A percentile compares a stretch with the other conserved stretches of the same genome.
These are phyloP conservation scores for Butyriboletus loyo DNA, from an alignment of 768 basidiomycete genomes.

Conservation along the genomic window DNA sequence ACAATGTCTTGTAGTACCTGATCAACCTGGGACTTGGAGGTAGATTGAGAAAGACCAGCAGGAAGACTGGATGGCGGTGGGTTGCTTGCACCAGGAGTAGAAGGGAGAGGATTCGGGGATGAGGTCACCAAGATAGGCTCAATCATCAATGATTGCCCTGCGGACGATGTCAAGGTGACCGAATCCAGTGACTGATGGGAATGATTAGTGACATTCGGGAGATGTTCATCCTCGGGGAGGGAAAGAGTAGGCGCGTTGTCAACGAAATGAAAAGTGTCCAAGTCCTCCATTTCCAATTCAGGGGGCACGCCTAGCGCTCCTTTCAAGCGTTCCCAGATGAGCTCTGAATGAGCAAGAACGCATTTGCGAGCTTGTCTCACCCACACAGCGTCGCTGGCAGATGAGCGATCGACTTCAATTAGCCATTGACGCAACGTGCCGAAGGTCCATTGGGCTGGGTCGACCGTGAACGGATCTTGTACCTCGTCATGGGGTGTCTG, in stretches of 20 bases:
- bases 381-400: conserved; percentile 71
- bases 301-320: conserved; percentile 84
- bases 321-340: conserved; percentile 91
- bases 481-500: conserved; percentile 25
- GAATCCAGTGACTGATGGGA: not conserved
- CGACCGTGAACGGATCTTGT: conserved; percentile 39
- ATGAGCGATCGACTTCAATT: conserved; percentile 56
- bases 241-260: not conserved
- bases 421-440: conserved; percentile 67
- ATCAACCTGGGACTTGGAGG: conserved; percentile 26
- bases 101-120: conserved; percentile 21
- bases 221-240: not conserved
- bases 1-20: conserved; percentile 54
- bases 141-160: conserved; percentile 34
- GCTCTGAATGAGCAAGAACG: conserved; percentile 72
- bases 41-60: conserved; percentile 30
- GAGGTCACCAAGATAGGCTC: conserved; percentile 49
- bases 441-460: conserved; percentile 72
- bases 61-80: conserved; percentile 40
- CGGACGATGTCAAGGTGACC: conserved; percentile 13
- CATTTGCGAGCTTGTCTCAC: conserved; percentile 69
- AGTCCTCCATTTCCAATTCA: conserved; percentile 69
- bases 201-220: not conserved
- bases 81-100: conserved; percentile 24
- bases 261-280: not conserved